Conservation (phyloP, 2,329 filamentous ascomycete species). For the Purpureocillium takamizusanense region DNA sequence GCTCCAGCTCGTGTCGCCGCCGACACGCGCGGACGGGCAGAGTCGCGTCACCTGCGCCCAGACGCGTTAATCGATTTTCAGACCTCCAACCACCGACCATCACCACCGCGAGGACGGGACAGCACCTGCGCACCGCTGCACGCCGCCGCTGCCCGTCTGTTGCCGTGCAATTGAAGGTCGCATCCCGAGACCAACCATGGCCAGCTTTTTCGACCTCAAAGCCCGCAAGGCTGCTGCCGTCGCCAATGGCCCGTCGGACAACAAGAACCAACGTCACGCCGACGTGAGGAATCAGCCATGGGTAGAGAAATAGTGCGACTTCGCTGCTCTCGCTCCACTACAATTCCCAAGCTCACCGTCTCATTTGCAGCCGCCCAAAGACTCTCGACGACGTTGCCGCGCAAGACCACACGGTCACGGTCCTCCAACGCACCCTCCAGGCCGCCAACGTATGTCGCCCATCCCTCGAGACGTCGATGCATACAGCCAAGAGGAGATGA, state of each 20-base stretch:
- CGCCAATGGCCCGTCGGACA: constrained; percentile 49
- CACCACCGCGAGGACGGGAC: too few relatives aligned
- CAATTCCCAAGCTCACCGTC: constrained; percentile 16
- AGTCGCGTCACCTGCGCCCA: too few relatives aligned
- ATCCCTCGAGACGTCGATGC: not conserved
- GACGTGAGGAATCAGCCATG: constrained; percentile 70
- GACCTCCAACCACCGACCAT: not conserved
- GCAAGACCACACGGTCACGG: constrained; percentile 92
- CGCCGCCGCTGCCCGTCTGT: too few relatives aligned
- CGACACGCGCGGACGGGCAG: too few relatives aligned
- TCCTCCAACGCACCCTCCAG: constrained; percentile 86
- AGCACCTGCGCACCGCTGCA: too few relatives aligned
- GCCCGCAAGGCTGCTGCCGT: constrained; percentile 73
- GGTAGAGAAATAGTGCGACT: constrained; percentile 93
- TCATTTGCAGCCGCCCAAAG: constrained; percentile 67
- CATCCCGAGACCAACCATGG: constrained; percentile 42
- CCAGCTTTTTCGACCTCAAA: constrained; percentile 93
- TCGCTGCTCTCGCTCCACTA: not conserved
- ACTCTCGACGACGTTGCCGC: constrained; percentile 90
- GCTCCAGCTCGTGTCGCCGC: too few relatives aligned
- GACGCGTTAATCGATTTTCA: constrained; percentile 22
- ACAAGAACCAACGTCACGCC: constrained; percentile 54
- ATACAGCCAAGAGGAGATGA: not conserved
- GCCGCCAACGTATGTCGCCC: constrained; percentile 69
- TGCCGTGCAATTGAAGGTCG: not conserved